A percentile compares a stretch with the other conserved stretches of the same genome.
These are phyloP conservation scores for Litsea cubeba DNA, from an alignment of 164 flowering plant species.

Conservation along the genomic window DNA sequence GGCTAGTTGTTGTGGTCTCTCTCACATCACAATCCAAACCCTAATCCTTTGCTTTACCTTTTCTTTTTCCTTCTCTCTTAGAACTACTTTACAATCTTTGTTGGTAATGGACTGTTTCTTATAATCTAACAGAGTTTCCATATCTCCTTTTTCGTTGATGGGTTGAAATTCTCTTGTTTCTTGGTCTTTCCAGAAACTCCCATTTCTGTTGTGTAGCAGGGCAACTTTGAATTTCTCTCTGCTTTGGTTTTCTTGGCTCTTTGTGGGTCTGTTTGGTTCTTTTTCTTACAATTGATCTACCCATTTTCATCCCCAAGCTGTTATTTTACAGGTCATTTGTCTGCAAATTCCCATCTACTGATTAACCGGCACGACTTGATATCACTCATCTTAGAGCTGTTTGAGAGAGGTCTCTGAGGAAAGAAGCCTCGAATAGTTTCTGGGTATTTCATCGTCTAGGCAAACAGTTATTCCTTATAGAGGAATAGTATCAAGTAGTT, in stretches of 20 bases:
- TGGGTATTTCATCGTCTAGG: constrained; percentile 11
- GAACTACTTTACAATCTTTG: not conserved
- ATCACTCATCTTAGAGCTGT: constrained; percentile 3
- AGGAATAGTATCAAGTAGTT: constrained; percentile 4
- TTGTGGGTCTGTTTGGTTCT: constrained; percentile 24
- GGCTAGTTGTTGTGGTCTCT: constrained; percentile 3
- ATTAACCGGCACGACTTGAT: constrained; percentile 15
- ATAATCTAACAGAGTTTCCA: not conserved
- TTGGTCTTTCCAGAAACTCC: constrained; percentile 43
- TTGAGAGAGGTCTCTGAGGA: not conserved
- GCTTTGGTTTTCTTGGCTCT: constrained; percentile 26
- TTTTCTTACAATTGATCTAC: constrained; percentile 28
- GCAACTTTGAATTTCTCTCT: constrained; percentile 7
- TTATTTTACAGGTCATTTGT: not conserved
- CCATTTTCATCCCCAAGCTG: constrained; percentile 11
- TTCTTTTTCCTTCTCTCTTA: not conserved
- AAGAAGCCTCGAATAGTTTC: not conserved
- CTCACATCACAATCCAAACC: not conserved
- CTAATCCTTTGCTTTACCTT: not conserved
- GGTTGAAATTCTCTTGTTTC: constrained; percentile 4
- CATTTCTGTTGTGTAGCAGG: constrained; percentile 32
- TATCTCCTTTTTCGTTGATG: not conserved
- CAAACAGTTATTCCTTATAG: constrained; percentile 12
- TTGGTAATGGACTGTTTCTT: not conserved
- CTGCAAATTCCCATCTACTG: constrained; percentile 16